Evolutionary conservation across 495 filamentous ascomycete species (phyloP).

Genomic region (Xylaria nigripes): DNA sequence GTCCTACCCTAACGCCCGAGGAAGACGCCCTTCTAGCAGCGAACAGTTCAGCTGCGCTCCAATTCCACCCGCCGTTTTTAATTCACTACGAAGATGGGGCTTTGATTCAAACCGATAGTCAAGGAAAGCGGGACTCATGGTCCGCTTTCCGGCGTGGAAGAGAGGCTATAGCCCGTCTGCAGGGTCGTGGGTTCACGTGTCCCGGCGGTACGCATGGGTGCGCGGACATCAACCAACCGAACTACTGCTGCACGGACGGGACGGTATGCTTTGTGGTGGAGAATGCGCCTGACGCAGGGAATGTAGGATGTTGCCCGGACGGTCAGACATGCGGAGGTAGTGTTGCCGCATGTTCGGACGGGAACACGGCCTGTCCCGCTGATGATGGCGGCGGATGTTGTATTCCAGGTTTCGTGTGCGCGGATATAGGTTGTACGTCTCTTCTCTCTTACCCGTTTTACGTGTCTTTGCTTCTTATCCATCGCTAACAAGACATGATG

Average conservation of each 20-base stretch:
- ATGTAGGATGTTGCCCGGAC: constrained; percentile 77
- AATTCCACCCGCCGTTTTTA: constrained; percentile 33
- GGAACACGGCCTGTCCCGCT: constrained; percentile 59
- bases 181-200: constrained; percentile 59
- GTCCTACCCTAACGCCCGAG: constrained; percentile 2
- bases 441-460: background rate
- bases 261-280: constrained; percentile 53
- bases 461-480: background rate
- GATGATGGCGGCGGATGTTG: constrained; percentile 80
- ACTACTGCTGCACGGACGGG: constrained; percentile 65
- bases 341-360: constrained; percentile 54
- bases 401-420: constrained; percentile 69
- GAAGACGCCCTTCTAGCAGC: constrained; percentile 18
- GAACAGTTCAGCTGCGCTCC: constrained; percentile 24
- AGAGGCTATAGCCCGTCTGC: constrained; percentile 31
- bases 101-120: background rate
- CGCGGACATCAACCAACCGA: constrained; percentile 56
- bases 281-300: constrained; percentile 62
- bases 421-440: constrained; percentile 69
- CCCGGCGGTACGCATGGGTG: constrained; percentile 63
- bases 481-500: background rate
- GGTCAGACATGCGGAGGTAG: constrained; percentile 60
- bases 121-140: background rate
- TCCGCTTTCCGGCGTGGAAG: constrained; percentile 26
- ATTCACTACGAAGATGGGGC: constrained; percentile 19